Evolutionary conservation across 306 rosid species (phyloP).

Genomic region (Prosopis cineraria): DNA sequence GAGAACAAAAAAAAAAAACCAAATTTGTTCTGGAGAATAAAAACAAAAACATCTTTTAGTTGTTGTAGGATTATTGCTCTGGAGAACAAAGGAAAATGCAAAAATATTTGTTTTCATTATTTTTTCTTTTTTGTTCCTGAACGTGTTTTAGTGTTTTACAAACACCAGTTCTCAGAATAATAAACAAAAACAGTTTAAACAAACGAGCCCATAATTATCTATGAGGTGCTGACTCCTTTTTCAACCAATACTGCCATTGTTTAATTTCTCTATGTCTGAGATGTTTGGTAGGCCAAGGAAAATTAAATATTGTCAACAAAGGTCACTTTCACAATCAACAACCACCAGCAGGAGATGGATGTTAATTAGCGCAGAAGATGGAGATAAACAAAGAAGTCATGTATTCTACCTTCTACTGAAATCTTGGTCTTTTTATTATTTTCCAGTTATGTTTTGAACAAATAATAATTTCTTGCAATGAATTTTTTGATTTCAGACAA

Average conservation of each 20-base stretch:
- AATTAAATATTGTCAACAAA: not conserved
- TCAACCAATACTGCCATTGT: not conserved
- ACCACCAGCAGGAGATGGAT: not conserved
- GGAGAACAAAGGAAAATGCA: no score
- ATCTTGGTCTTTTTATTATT: not conserved
- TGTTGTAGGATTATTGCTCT: no score
- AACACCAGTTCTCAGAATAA: no score
- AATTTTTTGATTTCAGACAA: slow-evolving; percentile 9
- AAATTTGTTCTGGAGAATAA: no score
- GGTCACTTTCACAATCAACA: not conserved
- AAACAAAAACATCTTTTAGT: no score
- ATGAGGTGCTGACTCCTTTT: not conserved
- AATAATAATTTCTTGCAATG: slow-evolving; percentile 2
- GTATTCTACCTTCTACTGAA: not conserved
- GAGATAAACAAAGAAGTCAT: not conserved
- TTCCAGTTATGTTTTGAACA: not conserved
- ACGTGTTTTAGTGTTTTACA: no score
- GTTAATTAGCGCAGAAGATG: slow-evolving; percentile 1
- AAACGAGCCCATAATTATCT: not conserved
- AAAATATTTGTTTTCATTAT: no score
- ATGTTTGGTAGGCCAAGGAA: not conserved
- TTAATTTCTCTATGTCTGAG: not conserved
- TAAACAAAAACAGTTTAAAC: no score
- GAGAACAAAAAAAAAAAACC: no score
- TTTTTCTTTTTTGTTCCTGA: no score